Conservation (phyloP, 768 basidiomycete genomes). For the Holtermannia corniformis region DNA sequence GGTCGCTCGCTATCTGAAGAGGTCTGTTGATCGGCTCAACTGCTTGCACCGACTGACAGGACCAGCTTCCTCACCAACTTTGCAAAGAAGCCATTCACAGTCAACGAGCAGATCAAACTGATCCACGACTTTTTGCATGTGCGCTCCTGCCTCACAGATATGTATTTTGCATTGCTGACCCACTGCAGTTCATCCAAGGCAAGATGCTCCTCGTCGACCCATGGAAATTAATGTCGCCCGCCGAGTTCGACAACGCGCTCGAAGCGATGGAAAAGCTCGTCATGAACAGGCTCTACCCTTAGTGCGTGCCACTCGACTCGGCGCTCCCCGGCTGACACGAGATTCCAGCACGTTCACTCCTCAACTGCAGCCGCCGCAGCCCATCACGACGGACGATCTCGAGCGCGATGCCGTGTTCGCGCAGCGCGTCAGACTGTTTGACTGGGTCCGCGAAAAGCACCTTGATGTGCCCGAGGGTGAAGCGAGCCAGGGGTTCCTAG, state of each 20-base stretch:
- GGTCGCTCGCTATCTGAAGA: slow-evolving; percentile 87
- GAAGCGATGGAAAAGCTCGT: slow-evolving; percentile 99
- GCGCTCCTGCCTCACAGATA: slow-evolving; percentile 29
- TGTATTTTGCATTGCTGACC: neutral
- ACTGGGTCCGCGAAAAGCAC: slow-evolving; percentile 80
- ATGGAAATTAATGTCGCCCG: slow-evolving; percentile 67
- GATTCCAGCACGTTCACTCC: slow-evolving; percentile 77
- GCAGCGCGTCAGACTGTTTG: slow-evolving; percentile 82
- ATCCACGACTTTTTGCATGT: slow-evolving; percentile 89
- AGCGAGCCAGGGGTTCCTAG: slow-evolving; percentile 61
- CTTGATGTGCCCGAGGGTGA: slow-evolving; percentile 69
- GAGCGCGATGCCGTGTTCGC: slow-evolving; percentile 84
- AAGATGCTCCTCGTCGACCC: slow-evolving; percentile 57
- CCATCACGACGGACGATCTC: slow-evolving; percentile 87
- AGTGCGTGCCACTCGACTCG: slow-evolving; percentile 53
- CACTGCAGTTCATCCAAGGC: slow-evolving; percentile 67
- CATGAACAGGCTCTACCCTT: slow-evolving; percentile 94
- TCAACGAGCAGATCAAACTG: slow-evolving; percentile 86
- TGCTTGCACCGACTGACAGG: neutral
- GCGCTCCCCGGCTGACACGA: neutral
- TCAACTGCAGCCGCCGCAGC: slow-evolving; percentile 59
- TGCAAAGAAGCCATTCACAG: slow-evolving; percentile 78
- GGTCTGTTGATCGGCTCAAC: slow-evolving; percentile 50
- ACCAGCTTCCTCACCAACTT: slow-evolving; percentile 86
- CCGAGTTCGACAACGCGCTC: slow-evolving; percentile 90